These are phyloP conservation scores for Saccharomyces hybrid DNA, from an alignment of 1,139 yeast species.

Conservation along the genomic window DNA sequence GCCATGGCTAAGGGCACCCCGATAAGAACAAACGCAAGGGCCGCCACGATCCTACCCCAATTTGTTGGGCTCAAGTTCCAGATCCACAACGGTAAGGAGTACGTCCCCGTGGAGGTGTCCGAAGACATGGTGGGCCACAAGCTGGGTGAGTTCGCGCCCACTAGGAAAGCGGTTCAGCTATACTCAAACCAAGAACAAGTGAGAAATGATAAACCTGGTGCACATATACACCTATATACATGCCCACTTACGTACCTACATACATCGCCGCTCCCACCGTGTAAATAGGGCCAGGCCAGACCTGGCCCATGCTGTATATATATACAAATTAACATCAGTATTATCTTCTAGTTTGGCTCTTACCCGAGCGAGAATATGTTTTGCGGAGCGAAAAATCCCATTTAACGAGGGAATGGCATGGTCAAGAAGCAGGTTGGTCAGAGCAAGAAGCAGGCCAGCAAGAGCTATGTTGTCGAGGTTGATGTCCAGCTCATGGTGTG, in stretches of 20 bases:
- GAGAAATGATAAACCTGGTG: conserved; percentile 4
- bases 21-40: conserved; percentile 86
- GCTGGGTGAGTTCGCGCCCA: conserved; percentile 90
- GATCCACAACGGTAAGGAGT: conserved; percentile 92
- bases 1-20: conserved; percentile 78
- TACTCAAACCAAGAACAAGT: conserved; percentile 48
- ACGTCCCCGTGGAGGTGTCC: conserved; percentile 76
- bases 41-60: conserved; percentile 90
- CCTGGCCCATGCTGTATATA: not conserved
- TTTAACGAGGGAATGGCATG: not conserved
- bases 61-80: conserved; percentile 91
- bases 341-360: not conserved
- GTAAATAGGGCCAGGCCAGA: not conserved
- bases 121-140: conserved; percentile 98
- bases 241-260: not conserved
- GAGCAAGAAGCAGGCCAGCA: not conserved
- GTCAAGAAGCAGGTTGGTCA: not conserved
- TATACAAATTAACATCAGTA: not conserved
- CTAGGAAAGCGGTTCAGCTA: conserved; percentile 84
- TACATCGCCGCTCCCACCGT: not conserved
- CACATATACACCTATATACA: not conserved
- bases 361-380: not conserved
- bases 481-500: not conserved
- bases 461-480: conserved; percentile 2
- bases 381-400: not conserved